Conservation (phyloP, 2,329 filamentous ascomycete species). For the Dendrostoma leiphaemia region DNA sequence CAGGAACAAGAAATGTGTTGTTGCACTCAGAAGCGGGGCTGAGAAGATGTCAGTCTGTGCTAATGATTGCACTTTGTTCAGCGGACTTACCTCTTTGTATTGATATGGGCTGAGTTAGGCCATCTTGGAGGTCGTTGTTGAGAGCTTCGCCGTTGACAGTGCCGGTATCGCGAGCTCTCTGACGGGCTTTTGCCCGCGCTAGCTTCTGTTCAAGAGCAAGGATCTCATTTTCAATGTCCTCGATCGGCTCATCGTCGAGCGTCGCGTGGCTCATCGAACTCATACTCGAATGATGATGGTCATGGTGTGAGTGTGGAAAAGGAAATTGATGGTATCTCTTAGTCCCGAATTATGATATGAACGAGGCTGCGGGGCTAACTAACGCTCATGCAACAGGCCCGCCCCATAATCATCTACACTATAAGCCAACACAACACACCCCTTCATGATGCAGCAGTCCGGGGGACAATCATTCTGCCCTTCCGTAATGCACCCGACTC, state of each 20-base stretch:
- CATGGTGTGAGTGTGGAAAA: background rate
- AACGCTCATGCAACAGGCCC: slow-evolving; percentile 9
- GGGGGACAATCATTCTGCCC: background rate
- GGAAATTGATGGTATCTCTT: slow-evolving; percentile 7
- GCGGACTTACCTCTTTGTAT: background rate
- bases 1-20: slow-evolving; percentile 68
- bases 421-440: slow-evolving; percentile 5
- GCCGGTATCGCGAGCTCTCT: slow-evolving; percentile 35
- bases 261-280: background rate
- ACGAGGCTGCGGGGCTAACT: slow-evolving; percentile 17
- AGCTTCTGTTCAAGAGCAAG: slow-evolving; percentile 47
- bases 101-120: too few species aligned
- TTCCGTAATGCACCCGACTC: slow-evolving; percentile 19
- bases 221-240: slow-evolving; percentile 51
- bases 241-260: background rate
- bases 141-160: slow-evolving; percentile 21
- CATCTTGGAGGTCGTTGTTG: slow-evolving; percentile 17
- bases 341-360: slow-evolving; percentile 6
- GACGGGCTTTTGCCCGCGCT: slow-evolving; percentile 42
- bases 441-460: background rate
- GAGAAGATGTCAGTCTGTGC: slow-evolving; percentile 11
- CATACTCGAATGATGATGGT: slow-evolving; percentile 4
- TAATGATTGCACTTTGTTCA: too few species aligned
- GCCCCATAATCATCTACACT: slow-evolving; percentile 7
- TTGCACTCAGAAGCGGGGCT: slow-evolving; percentile 17